A percentile compares a stretch with the other conserved stretches of the same genome.
phyloP scores from a whole-genome alignment of 2,329 filamentous ascomycete genomes.

The Endoconidiophora laricicola region DNA sequence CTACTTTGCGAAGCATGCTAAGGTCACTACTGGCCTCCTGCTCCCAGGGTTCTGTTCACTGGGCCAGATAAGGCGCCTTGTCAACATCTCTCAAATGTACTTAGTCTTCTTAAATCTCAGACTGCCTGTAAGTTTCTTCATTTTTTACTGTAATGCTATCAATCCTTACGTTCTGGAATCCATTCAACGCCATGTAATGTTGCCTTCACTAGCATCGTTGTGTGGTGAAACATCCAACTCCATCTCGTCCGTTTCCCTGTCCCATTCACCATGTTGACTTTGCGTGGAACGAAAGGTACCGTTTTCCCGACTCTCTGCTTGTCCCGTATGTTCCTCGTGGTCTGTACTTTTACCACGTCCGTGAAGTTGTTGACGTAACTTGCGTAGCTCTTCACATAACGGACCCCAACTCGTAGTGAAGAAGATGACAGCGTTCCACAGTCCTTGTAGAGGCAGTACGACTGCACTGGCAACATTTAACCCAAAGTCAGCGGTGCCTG shows the following conservation, averaged over 20 bases:
- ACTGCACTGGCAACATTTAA: constrained; percentile 54
- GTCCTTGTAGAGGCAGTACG: constrained; percentile 60
- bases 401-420: constrained; percentile 42
- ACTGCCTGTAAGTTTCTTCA: too few species aligned
- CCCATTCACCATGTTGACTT: not conserved
- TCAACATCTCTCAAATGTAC: too few species aligned
- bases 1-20: too few species aligned
- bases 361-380: not conserved
- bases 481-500: constrained; percentile 37
- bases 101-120: too few species aligned
- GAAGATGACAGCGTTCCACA: constrained; percentile 70
- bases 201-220: too few species aligned
- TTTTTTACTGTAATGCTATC: too few species aligned
- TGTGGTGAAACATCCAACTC: not conserved
- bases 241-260: constrained; percentile 2
- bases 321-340: not conserved
- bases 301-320: not conserved
- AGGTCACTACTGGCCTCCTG: too few species aligned
- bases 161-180: too few species aligned
- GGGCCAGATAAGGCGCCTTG: too few species aligned
- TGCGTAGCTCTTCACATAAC: constrained; percentile 18
- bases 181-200: not conserved
- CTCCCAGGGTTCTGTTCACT: too few species aligned
- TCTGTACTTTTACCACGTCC: not conserved
- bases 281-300: not conserved